Evolutionary conservation across 2,329 filamentous ascomycete genomes (phyloP), one percentile per base, ranked within the genome.

Genomic region (Xylaria sp.): DNA sequence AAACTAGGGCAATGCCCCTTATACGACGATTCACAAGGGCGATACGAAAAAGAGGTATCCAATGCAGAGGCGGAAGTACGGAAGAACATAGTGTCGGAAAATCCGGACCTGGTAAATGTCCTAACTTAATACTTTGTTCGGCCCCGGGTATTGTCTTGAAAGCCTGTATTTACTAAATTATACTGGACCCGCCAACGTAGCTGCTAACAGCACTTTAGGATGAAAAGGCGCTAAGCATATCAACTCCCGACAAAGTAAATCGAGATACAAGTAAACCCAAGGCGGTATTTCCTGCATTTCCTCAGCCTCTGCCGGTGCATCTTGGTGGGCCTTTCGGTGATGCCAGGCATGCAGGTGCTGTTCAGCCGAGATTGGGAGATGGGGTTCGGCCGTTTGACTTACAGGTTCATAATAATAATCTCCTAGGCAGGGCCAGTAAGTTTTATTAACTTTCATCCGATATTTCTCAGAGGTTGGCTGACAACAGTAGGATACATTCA

Each of bases 31-130:
- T 80, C 81, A 4, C 86, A 90, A 71, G 77, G 83, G 51, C 86
- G 89, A 3, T 90, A 94, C 71, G 81, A 88, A 28, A 76, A 84
- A 7, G 91, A 93, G 71, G 87, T 92, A 17, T 82, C 83, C 20
- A 82, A 81, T 20, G 92, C 92, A 1, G 89, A 91, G 73, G 81
- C 84, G 57, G 81, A 82, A 48, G 87, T 88, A 0, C 84, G 87
- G 26, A 82, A 85, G 51, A 85, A 86, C 74, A 80, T 90, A 3
- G 79, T 83, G 15, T 81, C 84, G 26, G 84, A 89, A 38, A 86
- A 93, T 70, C 90, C 91, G 0, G 82, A 86, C 4, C 75, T 93
- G n/a, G 76, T 79, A 83, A 73, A 74, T 69, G 20, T 20, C 23
- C 42, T 36, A 63, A 17, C 38, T 46, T 42, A 13, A 23, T 38